Evolutionary conservation across 495 filamentous ascomycete species (phyloP).

Genomic region (Penicillium flavigenum): DNA sequence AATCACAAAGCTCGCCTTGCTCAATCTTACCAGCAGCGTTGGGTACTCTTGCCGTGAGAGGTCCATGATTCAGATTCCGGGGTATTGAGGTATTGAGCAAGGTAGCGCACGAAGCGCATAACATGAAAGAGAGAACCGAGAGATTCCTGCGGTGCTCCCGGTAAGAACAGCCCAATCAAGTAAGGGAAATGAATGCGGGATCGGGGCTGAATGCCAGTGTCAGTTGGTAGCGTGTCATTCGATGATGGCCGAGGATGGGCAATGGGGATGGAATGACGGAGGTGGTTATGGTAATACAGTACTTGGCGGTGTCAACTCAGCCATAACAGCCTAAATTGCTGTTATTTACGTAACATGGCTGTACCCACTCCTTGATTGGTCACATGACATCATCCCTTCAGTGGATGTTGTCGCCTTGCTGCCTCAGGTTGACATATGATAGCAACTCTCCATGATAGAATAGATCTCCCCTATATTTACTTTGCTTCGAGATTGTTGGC

Average conservation of each 20-base stretch:
- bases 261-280: slow-evolving; percentile 33
- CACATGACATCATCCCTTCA: slow-evolving; percentile 25
- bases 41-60: slow-evolving; percentile 93
- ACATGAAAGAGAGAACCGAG: slow-evolving; percentile 24
- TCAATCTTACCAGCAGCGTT: slow-evolving; percentile 79
- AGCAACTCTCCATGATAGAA: neutral
- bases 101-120: slow-evolving; percentile 39
- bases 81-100: slow-evolving; percentile 27
- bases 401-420: neutral
- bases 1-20: slow-evolving; percentile 10
- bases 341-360: neutral
- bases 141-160: slow-evolving; percentile 4
- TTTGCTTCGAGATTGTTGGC: neutral
- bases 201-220: slow-evolving; percentile 19
- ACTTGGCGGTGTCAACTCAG: slow-evolving; percentile 1
- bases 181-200: slow-evolving; percentile 27
- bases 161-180: slow-evolving; percentile 12
- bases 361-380: slow-evolving; percentile 5
- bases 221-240: slow-evolving; percentile 18
- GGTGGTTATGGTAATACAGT: slow-evolving; percentile 8
- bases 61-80: slow-evolving; percentile 58
- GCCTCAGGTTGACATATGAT: neutral
- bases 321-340: neutral
- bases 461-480: neutral
- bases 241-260: slow-evolving; percentile 25